Conservation (phyloP, 257 asterid genomes). For the Parsonsia alboflavescens region DNA sequence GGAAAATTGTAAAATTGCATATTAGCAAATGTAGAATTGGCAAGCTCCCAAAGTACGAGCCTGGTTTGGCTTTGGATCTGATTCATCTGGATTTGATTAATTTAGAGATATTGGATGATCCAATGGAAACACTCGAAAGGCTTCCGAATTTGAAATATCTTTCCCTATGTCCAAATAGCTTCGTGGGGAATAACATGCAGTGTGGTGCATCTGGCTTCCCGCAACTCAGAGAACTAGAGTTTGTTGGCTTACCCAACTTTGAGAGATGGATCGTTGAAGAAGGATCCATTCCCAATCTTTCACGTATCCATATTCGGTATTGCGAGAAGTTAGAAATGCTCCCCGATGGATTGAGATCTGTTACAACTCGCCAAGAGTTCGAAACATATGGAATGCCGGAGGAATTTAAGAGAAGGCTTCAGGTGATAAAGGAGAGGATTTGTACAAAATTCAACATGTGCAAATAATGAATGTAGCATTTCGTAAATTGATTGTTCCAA, state of each 20-base stretch:
- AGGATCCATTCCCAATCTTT: conserved; percentile 3
- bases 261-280: neutral
- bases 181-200: neutral
- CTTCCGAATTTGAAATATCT: too few species aligned
- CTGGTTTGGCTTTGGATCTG: neutral
- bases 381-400: accelerated
- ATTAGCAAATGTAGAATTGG: neutral
- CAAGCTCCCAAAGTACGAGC: too few species aligned
- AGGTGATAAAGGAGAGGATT: conserved; percentile 1
- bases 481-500: too few species aligned
- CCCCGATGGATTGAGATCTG: too few species aligned
- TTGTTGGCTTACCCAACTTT: too few species aligned
- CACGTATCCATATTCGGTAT: accelerated
- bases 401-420: neutral
- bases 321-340: neutral
- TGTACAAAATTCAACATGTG: too few species aligned
- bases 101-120: conserved; percentile 20
- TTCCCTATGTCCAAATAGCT: accelerated
- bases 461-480: too few species aligned
- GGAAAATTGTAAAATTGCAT: accelerated
- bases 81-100: conserved; percentile 30
- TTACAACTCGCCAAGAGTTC: neutral
- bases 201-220: too few species aligned
- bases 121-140: neutral
- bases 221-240: too few species aligned